A percentile compares a stretch with the other conserved stretches of the same genome.
These are phyloP conservation scores for Stylosanthes scabra DNA, from an alignment of 331 rosid genomes.

Conservation along the genomic window DNA sequence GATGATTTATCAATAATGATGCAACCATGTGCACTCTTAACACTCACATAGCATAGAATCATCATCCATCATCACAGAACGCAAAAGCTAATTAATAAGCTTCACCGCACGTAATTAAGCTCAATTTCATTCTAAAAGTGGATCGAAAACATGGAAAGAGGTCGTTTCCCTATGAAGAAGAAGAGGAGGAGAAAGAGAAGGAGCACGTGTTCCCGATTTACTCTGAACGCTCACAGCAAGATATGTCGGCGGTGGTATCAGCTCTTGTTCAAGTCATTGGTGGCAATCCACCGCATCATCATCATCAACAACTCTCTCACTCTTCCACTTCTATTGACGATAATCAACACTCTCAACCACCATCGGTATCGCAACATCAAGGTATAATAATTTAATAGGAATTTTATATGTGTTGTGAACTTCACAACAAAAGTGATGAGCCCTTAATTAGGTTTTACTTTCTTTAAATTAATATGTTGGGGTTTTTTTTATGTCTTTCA, in stretches of 20 bases:
- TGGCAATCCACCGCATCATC: conserved; percentile 36
- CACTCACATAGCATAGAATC: background rate
- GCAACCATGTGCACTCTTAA: background rate
- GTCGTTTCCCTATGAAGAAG: conserved; percentile 48
- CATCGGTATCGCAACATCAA: conserved; percentile 33
- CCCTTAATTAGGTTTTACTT: too few relatives aligned
- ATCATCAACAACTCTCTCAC: conserved; percentile 13
- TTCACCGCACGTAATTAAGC: background rate
- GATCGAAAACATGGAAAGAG: conserved; percentile 63
- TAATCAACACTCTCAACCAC: conserved; percentile 40
- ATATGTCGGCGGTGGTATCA: conserved; percentile 63
- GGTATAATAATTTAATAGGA: conserved; percentile 40
- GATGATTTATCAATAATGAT: background rate
- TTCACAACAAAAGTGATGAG: too few relatives aligned
- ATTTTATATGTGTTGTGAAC: too few relatives aligned
- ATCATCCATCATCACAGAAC: background rate
- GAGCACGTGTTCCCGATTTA: conserved; percentile 56
- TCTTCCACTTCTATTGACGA: background rate
- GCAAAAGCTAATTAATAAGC: background rate
- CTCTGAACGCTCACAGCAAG: conserved; percentile 67
- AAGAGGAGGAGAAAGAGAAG: conserved; percentile 43
- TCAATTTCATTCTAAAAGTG: conserved; percentile 40
- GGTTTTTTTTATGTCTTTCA: too few relatives aligned
- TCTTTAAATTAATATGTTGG: too few relatives aligned
- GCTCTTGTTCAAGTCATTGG: conserved; percentile 73